Evolutionary conservation across 306 rosid species (phyloP).

Genomic region (Dryas alaskensis): DNA sequence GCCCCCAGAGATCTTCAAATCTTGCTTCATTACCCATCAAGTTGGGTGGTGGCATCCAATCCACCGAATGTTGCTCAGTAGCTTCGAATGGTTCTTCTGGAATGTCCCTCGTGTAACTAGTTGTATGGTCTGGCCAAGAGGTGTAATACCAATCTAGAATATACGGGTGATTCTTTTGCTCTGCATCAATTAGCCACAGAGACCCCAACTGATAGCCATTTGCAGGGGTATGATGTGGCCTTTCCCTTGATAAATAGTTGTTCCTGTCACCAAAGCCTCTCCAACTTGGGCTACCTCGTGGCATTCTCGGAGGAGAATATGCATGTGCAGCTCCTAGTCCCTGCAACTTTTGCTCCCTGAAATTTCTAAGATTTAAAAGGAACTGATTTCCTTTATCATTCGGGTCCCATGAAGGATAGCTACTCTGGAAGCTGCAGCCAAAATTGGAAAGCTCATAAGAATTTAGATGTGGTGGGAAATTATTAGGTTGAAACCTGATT

Average conservation of each 20-base stretch:
- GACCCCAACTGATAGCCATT: slow-evolving; percentile 50
- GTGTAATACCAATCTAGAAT: slow-evolving; percentile 87
- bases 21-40: slow-evolving; percentile 30
- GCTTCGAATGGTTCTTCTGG: slow-evolving; percentile 39
- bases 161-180: slow-evolving; percentile 58
- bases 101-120: slow-evolving; percentile 24
- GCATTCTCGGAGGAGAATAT: slow-evolving; percentile 48
- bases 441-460: slow-evolving; percentile 20
- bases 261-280: slow-evolving; percentile 44
- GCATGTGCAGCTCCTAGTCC: slow-evolving; percentile 35
- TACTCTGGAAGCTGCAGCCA: slow-evolving; percentile 71
- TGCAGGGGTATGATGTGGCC: slow-evolving; percentile 35
- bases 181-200: slow-evolving; percentile 55
- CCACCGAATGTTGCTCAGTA: slow-evolving; percentile 39
- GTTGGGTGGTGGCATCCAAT: slow-evolving; percentile 56
- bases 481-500: not conserved
- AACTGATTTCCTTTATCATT: slow-evolving; percentile 63
- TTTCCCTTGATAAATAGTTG: slow-evolving; percentile 41
- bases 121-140: slow-evolving; percentile 32
- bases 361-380: slow-evolving; percentile 53
- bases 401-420: slow-evolving; percentile 82
- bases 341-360: slow-evolving; percentile 57
- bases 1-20: slow-evolving; percentile 40
- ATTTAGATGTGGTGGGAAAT: not conserved
- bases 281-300: slow-evolving; percentile 42